These are phyloP conservation scores for Lithospermum erythrorhizon DNA, from an alignment of 257 asterid species.

Conservation along the genomic window DNA sequence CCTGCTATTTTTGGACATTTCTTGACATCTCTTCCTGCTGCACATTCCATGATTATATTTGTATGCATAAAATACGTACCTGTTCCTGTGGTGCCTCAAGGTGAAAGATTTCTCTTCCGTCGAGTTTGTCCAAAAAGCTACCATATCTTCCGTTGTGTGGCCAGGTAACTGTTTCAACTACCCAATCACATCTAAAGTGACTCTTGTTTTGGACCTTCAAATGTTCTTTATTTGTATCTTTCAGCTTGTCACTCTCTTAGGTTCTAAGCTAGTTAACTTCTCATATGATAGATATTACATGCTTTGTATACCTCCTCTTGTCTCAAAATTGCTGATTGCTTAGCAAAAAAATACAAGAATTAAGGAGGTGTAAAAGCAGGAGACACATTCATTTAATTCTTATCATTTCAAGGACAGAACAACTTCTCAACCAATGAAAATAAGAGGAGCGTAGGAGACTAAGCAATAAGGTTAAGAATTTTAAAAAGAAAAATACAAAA, in stretches of 20 bases:
- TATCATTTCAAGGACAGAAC: too few relatives aligned
- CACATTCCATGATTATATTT: conserved; percentile 90
- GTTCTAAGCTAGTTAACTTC: too few relatives aligned
- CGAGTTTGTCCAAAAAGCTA: conserved; percentile 78
- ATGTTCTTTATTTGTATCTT: background rate
- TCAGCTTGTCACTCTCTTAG: background rate
- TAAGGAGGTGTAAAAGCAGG: too few relatives aligned
- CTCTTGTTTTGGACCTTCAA: background rate
- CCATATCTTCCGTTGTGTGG: conserved; percentile 93
- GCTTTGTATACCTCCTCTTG: too few relatives aligned
- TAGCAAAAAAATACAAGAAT: too few relatives aligned
- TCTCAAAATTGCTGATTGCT: background rate
- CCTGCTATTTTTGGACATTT: conserved; percentile 94
- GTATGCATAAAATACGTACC: conserved; percentile 93
- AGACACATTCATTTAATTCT: too few relatives aligned
- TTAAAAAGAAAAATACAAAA: too few relatives aligned
- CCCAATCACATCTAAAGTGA: background rate
- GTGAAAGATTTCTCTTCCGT: conserved; percentile 81
- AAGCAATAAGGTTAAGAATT: too few relatives aligned
- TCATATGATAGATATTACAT: too few relatives aligned
- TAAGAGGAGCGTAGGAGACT: too few relatives aligned
- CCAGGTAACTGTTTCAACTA: conserved; percentile 35
- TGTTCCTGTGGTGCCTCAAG: conserved; percentile 79
- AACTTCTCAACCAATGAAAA: too few relatives aligned
- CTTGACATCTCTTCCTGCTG: conserved; percentile 86